Percentiles rank a stretch among this genome's conserved stretches.
phyloP scores from a whole-genome alignment of 352 stramenopile species.

The Phytopythium litorale region DNA sequence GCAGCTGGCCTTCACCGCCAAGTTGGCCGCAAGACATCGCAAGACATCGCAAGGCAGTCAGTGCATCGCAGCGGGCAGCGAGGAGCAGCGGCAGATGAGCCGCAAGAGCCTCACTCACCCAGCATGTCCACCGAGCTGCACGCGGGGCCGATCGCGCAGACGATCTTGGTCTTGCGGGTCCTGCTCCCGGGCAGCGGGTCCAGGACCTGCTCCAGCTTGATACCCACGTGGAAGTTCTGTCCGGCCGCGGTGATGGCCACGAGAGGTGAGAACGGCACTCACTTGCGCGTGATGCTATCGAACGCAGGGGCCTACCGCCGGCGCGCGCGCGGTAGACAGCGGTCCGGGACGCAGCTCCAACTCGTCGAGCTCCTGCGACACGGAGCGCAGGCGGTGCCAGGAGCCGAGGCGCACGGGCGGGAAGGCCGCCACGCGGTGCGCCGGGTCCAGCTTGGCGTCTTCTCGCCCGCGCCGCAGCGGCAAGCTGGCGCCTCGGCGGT shows the following conservation, averaged over 20 bases:
- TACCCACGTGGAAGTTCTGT: conserved; percentile 69
- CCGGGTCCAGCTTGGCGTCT: conserved; percentile 21
- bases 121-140: conserved; percentile 96
- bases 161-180: conserved; percentile 97
- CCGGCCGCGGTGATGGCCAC: background rate
- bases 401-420: conserved; percentile 58
- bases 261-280: background rate
- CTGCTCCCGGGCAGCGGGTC: conserved; percentile 30
- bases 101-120: conserved; percentile 39
- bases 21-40: background rate
- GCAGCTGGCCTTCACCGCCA: conserved; percentile 40
- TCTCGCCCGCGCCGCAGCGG: conserved; percentile 21
- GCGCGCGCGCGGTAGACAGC: conserved; percentile 31
- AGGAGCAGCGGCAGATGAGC: background rate
- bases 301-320: conserved; percentile 17
- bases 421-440: conserved; percentile 40
- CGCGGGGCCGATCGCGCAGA: conserved; percentile 97
- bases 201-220: conserved; percentile 70
- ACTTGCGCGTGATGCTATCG: background rate
- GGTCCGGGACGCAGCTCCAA: conserved; percentile 38
- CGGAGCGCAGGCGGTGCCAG: conserved; percentile 57
- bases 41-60: background rate
- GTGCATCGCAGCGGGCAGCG: conserved; percentile 5
- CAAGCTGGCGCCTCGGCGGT: conserved; percentile 2
- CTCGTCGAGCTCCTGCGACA: conserved; percentile 59